phyloP scores from a whole-genome alignment of 768 basidiomycete species.

The Xerocomus spinulosus region DNA sequence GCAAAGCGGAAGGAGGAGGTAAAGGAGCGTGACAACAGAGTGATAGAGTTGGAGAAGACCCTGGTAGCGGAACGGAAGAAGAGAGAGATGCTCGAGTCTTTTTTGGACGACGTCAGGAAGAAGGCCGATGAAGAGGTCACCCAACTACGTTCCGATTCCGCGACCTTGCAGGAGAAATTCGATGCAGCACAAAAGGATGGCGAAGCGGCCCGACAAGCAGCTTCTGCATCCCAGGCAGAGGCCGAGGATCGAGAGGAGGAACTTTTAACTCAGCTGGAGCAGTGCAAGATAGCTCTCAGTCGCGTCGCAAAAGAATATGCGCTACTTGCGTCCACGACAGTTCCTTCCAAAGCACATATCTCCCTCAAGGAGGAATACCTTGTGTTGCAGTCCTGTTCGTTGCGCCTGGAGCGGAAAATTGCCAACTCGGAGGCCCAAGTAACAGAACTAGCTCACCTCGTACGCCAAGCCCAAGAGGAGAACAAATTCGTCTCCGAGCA shows the following conservation, averaged over 20 bases:
- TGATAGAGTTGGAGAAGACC: conserved; percentile 53
- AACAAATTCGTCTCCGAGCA: conserved; percentile 39
- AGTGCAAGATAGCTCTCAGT: conserved; percentile 41
- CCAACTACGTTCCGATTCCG: conserved; percentile 31
- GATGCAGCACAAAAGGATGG: conserved; percentile 36
- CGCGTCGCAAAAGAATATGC: conserved; percentile 53
- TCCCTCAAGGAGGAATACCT: conserved; percentile 39
- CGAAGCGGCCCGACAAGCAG: conserved; percentile 29
- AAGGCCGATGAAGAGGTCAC: conserved; percentile 40
- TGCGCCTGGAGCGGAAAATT: conserved; percentile 63
- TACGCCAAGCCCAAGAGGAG: conserved; percentile 53
- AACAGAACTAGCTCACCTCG: conserved; percentile 55
- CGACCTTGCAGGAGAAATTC: conserved; percentile 36
- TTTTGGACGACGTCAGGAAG: conserved; percentile 39
- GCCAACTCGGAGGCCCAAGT: conserved; percentile 67
- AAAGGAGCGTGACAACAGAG: conserved; percentile 48
- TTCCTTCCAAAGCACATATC: conserved; percentile 34
- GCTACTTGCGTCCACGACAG: conserved; percentile 42
- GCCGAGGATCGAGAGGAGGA: conserved; percentile 40
- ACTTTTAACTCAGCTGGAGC: conserved; percentile 48
- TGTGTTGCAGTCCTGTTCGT: conserved; percentile 37
- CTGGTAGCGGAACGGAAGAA: conserved; percentile 47
- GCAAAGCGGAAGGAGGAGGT: conserved; percentile 50
- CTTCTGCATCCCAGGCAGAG: conserved; percentile 30
- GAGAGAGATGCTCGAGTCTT: conserved; percentile 44